Evolutionary conservation across 202 grass and related monocot species (phyloP), one percentile per base, ranked within the genome.

Genomic region (Schoenoplectus tabernaemontani): DNA sequence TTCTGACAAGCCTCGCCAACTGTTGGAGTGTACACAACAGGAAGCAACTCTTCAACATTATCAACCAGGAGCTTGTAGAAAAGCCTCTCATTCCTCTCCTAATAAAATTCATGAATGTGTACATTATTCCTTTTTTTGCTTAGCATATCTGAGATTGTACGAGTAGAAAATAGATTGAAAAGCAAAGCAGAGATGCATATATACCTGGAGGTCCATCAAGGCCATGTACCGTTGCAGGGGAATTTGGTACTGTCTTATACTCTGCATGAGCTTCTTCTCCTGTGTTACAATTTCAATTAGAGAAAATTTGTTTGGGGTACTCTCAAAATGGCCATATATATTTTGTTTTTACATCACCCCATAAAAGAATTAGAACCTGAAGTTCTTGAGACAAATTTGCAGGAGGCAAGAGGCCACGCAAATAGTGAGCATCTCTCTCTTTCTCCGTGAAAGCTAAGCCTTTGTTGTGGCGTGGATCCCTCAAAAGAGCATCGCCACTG

Each of bases 1-100:
- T 97, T 97, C 84, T 94, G 91, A 85, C 95, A 98, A 32, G 95
- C 95, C 86, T 98, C 89, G 15, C 91, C 95, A 4, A 98, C 91
- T 38, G 95, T 98, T 20, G 91, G 95, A 20, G 91, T 94, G 65
- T 98, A 98, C 22, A 98, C 95, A 59, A 98, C 84, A 9, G 95
- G 91, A 53, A 98, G 87, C 74, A 98, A 67, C 78, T 98, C 95
- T 76, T 98, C 95, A 1, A 98, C 91, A 81, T 98, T 87, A 68
- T 98, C 89, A 4, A 94, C 48, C 64, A 98, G 65, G 82, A 98
- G 91, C 84, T 89, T 98, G 78, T 89, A 98, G 84, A 98, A 94
- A 33, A 98, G 65, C 68, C 87, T 90, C 80, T 92, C 91, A 63
- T 97, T 92, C 44, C 91, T 88, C 80, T 97, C 94, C 94, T 97